Evolutionary conservation across 352 stramenopile species (phyloP).

Genomic region (Phytopythium litorale): DNA sequence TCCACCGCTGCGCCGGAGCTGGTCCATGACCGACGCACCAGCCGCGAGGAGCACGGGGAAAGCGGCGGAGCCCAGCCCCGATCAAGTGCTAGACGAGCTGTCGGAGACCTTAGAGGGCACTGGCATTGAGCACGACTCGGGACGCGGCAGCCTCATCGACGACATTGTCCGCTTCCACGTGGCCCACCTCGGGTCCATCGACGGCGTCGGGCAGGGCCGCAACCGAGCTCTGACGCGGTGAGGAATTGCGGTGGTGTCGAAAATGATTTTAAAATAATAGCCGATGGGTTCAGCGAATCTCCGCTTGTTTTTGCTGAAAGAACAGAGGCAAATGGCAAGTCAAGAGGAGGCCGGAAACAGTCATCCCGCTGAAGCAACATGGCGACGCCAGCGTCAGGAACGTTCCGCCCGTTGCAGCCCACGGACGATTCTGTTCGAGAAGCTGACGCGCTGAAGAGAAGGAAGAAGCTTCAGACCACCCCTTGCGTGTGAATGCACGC

Average conservation of each 20-base stretch:
- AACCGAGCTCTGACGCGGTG: background rate
- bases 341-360: too few species aligned
- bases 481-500: background rate
- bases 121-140: constrained; percentile 10
- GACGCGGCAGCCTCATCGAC: constrained; percentile 24
- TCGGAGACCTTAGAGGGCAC: constrained; percentile 28
- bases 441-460: background rate
- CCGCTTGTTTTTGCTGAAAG: too few species aligned
- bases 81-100: constrained; percentile 22
- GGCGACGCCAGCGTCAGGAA: background rate
- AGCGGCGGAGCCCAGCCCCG: background rate
- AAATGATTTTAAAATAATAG: background rate
- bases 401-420: background rate
- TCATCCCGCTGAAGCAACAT: too few species aligned
- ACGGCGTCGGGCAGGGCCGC: background rate
- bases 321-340: too few species aligned
- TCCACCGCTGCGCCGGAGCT: background rate
- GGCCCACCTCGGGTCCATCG: constrained; percentile 17
- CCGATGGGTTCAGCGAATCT: too few species aligned
- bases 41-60: background rate
- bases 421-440: background rate
- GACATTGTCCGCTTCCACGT: constrained; percentile 44
- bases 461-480: background rate
- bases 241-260: background rate
- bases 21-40: background rate